These are phyloP conservation scores for Cyberlindnera maclurae DNA, from an alignment of 805 yeast species.

Conservation along the genomic window DNA sequence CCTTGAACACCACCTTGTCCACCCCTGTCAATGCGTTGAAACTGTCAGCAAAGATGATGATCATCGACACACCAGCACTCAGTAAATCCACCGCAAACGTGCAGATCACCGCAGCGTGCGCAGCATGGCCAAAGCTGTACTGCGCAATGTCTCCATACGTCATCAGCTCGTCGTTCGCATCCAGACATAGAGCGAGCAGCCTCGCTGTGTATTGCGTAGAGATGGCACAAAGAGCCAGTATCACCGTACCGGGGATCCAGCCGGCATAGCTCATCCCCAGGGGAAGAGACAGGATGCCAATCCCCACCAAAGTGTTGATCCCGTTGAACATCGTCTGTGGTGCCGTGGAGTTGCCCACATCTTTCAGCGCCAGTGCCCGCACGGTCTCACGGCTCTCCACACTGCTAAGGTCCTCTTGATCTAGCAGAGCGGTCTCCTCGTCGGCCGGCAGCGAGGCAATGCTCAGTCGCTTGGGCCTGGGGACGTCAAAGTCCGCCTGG, in stretches of 20 bases:
- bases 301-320: conserved; percentile 68
- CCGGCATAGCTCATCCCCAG: conserved; percentile 64
- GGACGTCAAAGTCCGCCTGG: conserved; percentile 23
- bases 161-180: conserved; percentile 30
- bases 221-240: conserved; percentile 39
- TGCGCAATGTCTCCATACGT: conserved; percentile 58
- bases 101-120: conserved; percentile 37
- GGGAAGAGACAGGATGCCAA: conserved; percentile 70
- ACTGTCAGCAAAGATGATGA: conserved; percentile 55
- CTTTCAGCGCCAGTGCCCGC: conserved; percentile 9
- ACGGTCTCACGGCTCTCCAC: background rate
- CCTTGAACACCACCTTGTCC: conserved; percentile 35
- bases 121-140: conserved; percentile 38
- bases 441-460: conserved; percentile 9
- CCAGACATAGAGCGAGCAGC: conserved; percentile 42
- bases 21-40: conserved; percentile 42
- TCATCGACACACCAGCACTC: conserved; percentile 56
- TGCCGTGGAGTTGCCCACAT: conserved; percentile 45
- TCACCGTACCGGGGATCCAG: conserved; percentile 45
- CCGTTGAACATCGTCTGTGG: conserved; percentile 76
- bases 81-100: conserved; percentile 49
- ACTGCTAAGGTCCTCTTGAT: conserved; percentile 12
- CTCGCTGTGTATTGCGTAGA: conserved; percentile 48
- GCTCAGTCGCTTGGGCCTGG: conserved; percentile 13
- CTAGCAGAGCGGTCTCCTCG: conserved; percentile 10